Conservation (phyloP, 306 rosid species). For the Cyamopsis tetragonoloba region DNA sequence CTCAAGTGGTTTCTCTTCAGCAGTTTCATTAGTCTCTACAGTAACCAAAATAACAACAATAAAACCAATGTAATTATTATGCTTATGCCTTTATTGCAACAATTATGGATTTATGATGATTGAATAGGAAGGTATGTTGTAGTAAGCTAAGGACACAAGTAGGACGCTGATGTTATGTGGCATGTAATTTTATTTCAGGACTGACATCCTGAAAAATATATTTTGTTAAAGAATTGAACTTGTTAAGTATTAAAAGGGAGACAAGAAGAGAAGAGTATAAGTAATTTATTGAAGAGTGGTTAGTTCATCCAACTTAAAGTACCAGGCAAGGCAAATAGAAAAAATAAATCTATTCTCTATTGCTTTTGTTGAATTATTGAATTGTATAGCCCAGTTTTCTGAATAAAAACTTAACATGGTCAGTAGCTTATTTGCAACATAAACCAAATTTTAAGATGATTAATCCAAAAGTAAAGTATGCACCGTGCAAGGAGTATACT, state of each 20-base stretch:
- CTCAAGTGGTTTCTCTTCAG: slow-evolving; percentile 45
- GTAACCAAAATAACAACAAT: slow-evolving; percentile 11
- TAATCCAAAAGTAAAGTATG: not conserved
- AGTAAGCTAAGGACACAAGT: not conserved
- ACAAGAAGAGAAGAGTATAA: not conserved
- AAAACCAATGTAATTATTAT: not conserved
- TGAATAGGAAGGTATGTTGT: not conserved
- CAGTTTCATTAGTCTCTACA: slow-evolving; percentile 49
- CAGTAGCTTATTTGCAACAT: not conserved
- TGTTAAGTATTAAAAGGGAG: not conserved
- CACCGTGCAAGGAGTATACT: not conserved
- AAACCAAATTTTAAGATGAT: not conserved
- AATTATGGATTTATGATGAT: slow-evolving; percentile 5
- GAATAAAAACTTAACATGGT: not conserved
- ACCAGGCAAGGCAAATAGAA: not conserved
- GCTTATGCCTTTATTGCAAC: not conserved
- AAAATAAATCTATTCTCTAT: not conserved
- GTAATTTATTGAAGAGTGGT: not conserved
- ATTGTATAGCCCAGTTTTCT: not conserved
- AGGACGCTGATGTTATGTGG: not conserved
- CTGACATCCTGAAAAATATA: not conserved
- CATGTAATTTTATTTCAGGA: not conserved
- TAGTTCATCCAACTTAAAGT: not conserved
- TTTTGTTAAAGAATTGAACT: not conserved
- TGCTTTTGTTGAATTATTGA: not conserved